Percentiles rank a stretch among this genome's conserved stretches.
Evolutionary conservation across 306 rosid species (phyloP).

Genomic region (Acacia acuminata): DNA sequence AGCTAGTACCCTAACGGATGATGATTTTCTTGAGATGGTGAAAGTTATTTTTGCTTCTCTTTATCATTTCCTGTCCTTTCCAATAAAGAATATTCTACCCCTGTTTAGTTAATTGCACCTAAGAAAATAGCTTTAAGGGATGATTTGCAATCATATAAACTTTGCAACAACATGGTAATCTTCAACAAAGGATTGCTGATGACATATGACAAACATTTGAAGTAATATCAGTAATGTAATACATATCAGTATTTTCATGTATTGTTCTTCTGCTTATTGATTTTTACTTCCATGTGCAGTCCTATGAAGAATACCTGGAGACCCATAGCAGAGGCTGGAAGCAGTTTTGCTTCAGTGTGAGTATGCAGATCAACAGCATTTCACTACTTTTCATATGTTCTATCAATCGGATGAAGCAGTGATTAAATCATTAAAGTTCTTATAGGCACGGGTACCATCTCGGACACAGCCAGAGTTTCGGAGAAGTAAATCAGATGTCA

Average conservation of each 20-base stretch:
- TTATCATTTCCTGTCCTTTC: background rate
- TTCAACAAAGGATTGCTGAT: background rate
- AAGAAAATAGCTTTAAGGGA: background rate
- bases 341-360: slow-evolving; percentile 34
- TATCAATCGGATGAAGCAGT: slow-evolving; percentile 11
- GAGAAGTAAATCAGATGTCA: slow-evolving; percentile 38
- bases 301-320: slow-evolving; percentile 52
- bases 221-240: background rate
- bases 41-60: slow-evolving; percentile 22
- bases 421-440: slow-evolving; percentile 29
- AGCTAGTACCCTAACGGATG: slow-evolving; percentile 62
- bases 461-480: slow-evolving; percentile 15
- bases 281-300: slow-evolving; percentile 29
- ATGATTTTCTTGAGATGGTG: slow-evolving; percentile 83
- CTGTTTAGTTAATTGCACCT: background rate
- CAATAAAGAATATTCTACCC: background rate
- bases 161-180: slow-evolving; percentile 21
- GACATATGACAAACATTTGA: background rate
- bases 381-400: background rate
- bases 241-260: background rate
- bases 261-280: slow-evolving; percentile 11
- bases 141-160: slow-evolving; percentile 1
- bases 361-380: slow-evolving; percentile 27
- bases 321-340: slow-evolving; percentile 36
- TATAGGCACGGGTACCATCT: slow-evolving; percentile 35